Base-by-base conservation (phyloP, 2,329 filamentous ascomycete genomes). In the Aspergillus sp. region DNA sequence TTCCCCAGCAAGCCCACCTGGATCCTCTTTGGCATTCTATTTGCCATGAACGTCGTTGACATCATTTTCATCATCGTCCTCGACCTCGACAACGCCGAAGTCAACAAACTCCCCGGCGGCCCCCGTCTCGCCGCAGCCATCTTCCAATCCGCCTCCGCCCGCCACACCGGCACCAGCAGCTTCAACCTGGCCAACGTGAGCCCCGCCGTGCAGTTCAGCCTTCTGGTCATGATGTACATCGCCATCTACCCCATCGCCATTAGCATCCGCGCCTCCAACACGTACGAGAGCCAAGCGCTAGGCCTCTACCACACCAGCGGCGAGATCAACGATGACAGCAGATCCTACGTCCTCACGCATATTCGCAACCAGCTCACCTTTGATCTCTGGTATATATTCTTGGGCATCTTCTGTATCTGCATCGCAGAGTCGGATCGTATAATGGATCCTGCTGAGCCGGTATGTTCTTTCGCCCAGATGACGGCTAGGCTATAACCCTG, bases 141-240 rank as follows among this genome's bases (percentile, higher is more conserved):
- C 0, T 87, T 87, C 69, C 85, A 87, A 72, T 81, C 84, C 1
- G 69, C 71, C 47, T 84, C 73, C 61, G 76, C 70, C 61, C 80
- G 68, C 49, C 83, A 74, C 70, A 80, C 75, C 50, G 84, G 70
- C 63, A 83, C 74, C 62, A 71, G 79, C 60, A 80, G 74, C 55
- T 84, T 86, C 44, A 75, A 78, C 19, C 72, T 85, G 14, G 74
- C 81, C 1, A 70, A 72, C 3, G 75, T 86, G 0, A 82, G 80
- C 39, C 82, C 84, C 5, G 80, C 77, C 2, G 78, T 86, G 0
- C 84, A 85, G 57, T 79, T 86, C 49, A 79, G 83, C 41, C 78
- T 86, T 55, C 72, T 86, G 0, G 88, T 97, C 71, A 98, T 98
- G 93, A 98, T 98, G 93, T 98, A 98, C 75, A 96, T 98, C 63